Base-by-base conservation (phyloP, 169 alveolate genomes). In the Toxoplasma gondii region DNA sequence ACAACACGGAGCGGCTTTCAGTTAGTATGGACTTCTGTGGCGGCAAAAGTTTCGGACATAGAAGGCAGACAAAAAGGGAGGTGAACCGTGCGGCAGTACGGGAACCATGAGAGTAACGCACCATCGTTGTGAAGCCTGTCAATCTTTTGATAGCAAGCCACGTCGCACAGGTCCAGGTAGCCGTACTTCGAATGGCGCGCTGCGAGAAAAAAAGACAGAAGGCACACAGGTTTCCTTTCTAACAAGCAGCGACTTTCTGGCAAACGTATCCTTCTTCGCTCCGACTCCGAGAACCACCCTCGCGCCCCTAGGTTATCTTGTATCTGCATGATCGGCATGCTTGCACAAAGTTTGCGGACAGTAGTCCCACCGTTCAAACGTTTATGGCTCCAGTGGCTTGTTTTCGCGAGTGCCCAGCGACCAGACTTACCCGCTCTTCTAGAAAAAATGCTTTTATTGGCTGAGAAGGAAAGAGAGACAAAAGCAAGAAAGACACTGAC, bases 131-230 rank as follows among this genome's bases (percentile, higher is more conserved):
- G 64, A 17, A 41, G 53, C 41, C 64, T 38, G 67, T 82, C 90
- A 34, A 82, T 67, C 29, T 82, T 41, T 31, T 41, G 90, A 43
- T 22, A 82, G 64, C 90, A 82, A 19, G n/a, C 24, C 67, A 29
- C 31, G 67, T 82, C 67, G 41, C 90, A 82, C 41, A 82, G 90
- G 31, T 82, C 69, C 64, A 82, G 90, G 90, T 41, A 82, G 90
- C 90, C 90, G 67, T 82, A 82, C 54, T 64, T 34, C 34, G 53
- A 22, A n/a, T 78, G 86, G 29, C 22, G 22, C 10, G 86, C 86
- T 78, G 82, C 34, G 82, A 69, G 10, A 4, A 69, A 9, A 22
- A 80, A 31, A 38, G 10, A 31, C 45, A 80, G 34, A 80, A 4
- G 7, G 88, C 44, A 31, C 31, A 80, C 58, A n/a, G 58, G 58